These are phyloP conservation scores for Lathyrus aphaca DNA, from an alignment of 306 rosid species.

Conservation along the genomic window DNA sequence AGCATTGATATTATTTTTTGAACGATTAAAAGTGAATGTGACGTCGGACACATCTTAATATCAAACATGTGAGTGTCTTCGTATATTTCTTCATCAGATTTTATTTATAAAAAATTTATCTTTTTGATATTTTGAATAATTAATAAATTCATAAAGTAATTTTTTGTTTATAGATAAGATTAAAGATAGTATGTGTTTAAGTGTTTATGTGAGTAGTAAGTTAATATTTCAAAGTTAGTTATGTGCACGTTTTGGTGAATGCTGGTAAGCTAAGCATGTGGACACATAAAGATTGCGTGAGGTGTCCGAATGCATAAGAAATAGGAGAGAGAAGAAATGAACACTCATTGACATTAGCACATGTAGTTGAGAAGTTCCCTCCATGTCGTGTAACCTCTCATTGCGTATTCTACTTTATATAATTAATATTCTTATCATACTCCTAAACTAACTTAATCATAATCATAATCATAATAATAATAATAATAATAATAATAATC, in stretches of 20 bases:
- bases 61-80: too few relatives aligned
- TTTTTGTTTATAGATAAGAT: too few relatives aligned
- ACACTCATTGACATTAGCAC: constrained; percentile 55
- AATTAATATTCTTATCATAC: constrained; percentile 24
- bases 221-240: constrained; percentile 52
- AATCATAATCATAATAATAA: constrained; percentile 16
- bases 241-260: constrained; percentile 75
- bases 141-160: too few relatives aligned
- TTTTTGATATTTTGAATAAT: too few relatives aligned
- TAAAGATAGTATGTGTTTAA: too few relatives aligned
- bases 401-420: constrained; percentile 34
- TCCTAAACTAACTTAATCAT: constrained; percentile 33
- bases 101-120: too few relatives aligned
- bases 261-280: constrained; percentile 55
- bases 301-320: constrained; percentile 56
- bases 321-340: constrained; percentile 13
- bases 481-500: constrained; percentile 21
- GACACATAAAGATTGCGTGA: constrained; percentile 62
- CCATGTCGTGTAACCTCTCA: constrained; percentile 39
- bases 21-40: too few relatives aligned
- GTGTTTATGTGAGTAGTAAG: constrained; percentile 25
- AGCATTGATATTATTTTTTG: too few relatives aligned
- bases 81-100: too few relatives aligned
- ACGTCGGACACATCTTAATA: too few relatives aligned
- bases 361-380: constrained; percentile 51